Conservation (phyloP, 805 yeast species). For the Wickerhamomyces alni region DNA sequence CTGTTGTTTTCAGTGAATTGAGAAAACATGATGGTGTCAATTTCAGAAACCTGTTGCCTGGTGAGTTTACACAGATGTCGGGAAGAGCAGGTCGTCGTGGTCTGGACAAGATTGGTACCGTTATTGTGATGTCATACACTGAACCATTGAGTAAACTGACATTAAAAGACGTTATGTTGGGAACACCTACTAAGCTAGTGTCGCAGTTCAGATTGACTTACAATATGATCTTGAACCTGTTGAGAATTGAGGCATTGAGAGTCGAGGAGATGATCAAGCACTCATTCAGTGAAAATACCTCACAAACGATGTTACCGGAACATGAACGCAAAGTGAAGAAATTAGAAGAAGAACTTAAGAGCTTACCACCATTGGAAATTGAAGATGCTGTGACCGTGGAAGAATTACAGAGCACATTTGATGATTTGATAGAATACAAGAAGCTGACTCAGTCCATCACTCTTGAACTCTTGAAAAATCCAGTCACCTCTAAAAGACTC, state of each 20-base stretch:
- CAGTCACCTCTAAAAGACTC: slow-evolving; percentile 42
- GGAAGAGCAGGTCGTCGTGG: slow-evolving; percentile 99
- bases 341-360: slow-evolving; percentile 41
- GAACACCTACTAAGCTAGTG: slow-evolving; percentile 82
- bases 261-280: slow-evolving; percentile 99
- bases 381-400: slow-evolving; percentile 32
- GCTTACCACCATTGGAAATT: slow-evolving; percentile 27
- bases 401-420: slow-evolving; percentile 41
- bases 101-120: slow-evolving; percentile 88
- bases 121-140: slow-evolving; percentile 81
- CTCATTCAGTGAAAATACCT: slow-evolving; percentile 86
- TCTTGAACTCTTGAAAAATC: slow-evolving; percentile 38
- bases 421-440: slow-evolving; percentile 40
- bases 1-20: slow-evolving; percentile 83
- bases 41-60: slow-evolving; percentile 80
- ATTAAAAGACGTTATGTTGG: slow-evolving; percentile 78
- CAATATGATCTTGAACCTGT: slow-evolving; percentile 75
- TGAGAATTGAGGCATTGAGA: slow-evolving; percentile 87
- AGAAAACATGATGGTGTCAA: slow-evolving; percentile 88
- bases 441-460: slow-evolving; percentile 40
- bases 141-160: slow-evolving; percentile 51
- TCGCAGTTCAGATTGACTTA: slow-evolving; percentile 94
- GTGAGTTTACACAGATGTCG: slow-evolving; percentile 98
- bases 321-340: slow-evolving; percentile 62
- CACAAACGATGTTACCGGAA: slow-evolving; percentile 82